These are phyloP conservation scores for Rhodotorula glutinis DNA, from an alignment of 1,284 basidiomycete genomes.

Conservation along the genomic window DNA sequence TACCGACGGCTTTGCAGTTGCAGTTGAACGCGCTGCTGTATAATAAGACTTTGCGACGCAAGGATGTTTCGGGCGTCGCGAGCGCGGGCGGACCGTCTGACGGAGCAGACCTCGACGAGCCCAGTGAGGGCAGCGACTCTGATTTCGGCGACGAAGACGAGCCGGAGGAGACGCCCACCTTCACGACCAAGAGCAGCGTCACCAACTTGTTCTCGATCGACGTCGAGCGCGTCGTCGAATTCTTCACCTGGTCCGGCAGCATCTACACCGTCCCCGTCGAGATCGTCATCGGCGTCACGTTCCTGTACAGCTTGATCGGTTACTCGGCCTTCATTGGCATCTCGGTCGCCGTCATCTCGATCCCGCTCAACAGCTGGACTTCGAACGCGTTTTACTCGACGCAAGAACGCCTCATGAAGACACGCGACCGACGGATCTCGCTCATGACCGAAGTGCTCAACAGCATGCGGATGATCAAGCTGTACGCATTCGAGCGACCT, in stretches of 20 bases:
- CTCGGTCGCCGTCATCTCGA: conserved; percentile 72
- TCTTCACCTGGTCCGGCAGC: conserved; percentile 38
- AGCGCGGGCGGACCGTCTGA: too few relatives aligned
- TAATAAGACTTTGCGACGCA: conserved; percentile 67
- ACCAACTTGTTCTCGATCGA: conserved; percentile 76
- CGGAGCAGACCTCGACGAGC: too few relatives aligned
- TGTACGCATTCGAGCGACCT: conserved; percentile 60
- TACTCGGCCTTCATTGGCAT: conserved; percentile 67
- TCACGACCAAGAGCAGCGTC: conserved; percentile 84
- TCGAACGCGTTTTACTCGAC: conserved; percentile 75
- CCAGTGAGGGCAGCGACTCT: too few relatives aligned
- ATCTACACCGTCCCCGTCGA: conserved; percentile 73
- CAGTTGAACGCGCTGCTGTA: conserved; percentile 84
- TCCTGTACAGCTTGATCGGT: conserved; percentile 78
- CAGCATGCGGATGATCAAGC: conserved; percentile 88
- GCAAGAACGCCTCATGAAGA: conserved; percentile 67
- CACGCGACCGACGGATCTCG: conserved; percentile 75
- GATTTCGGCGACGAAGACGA: conserved; percentile 34
- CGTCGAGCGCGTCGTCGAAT: conserved; percentile 58
- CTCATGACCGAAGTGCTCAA: conserved; percentile 92
- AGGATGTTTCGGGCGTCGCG: conserved; percentile 37
- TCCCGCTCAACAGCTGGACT: conserved; percentile 82
- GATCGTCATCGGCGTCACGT: conserved; percentile 64
- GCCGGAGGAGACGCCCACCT: conserved; percentile 22
- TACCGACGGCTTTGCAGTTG: conserved; percentile 59